These are phyloP conservation scores for Akanthomyces muscarius DNA, from an alignment of 2,329 filamentous ascomycete species.

Conservation along the genomic window DNA sequence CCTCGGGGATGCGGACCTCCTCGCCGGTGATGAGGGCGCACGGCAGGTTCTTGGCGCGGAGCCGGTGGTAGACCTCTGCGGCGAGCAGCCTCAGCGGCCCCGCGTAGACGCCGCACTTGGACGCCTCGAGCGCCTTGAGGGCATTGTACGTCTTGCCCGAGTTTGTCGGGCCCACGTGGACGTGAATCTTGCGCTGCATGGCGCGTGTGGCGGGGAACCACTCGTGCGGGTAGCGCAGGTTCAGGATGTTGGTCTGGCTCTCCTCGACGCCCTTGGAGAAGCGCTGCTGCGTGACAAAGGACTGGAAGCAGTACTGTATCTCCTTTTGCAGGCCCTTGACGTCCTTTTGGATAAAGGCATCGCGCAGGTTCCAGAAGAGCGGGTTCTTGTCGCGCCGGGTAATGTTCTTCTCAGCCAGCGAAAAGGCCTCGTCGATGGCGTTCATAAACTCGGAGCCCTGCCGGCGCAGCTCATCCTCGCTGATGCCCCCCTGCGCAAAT, in stretches of 20 bases:
- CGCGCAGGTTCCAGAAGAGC: constrained; percentile 54
- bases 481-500: constrained; percentile 26
- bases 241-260: constrained; percentile 64
- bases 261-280: constrained; percentile 54
- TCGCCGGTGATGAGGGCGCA: constrained; percentile 89
- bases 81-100: constrained; percentile 85
- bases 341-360: constrained; percentile 55
- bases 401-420: constrained; percentile 37
- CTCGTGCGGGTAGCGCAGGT: constrained; percentile 83
- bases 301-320: constrained; percentile 65
- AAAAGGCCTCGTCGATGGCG: constrained; percentile 40
- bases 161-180: constrained; percentile 96
- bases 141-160: constrained; percentile 98
- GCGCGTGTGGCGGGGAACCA: constrained; percentile 85
- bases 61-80: constrained; percentile 89
- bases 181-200: constrained; percentile 76
- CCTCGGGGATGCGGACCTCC: constrained; percentile 68
- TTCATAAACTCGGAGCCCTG: constrained; percentile 45
- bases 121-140: constrained; percentile 74
- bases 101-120: constrained; percentile 77
- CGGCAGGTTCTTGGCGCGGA: constrained; percentile 69
- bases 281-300: constrained; percentile 53
- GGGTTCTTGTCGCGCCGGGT: constrained; percentile 44
- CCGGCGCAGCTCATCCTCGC: constrained; percentile 39
- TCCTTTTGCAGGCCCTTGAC: constrained; percentile 49